These are phyloP conservation scores for Arctium lappa DNA, from an alignment of 129 eudicot genomes.

Conservation along the genomic window DNA sequence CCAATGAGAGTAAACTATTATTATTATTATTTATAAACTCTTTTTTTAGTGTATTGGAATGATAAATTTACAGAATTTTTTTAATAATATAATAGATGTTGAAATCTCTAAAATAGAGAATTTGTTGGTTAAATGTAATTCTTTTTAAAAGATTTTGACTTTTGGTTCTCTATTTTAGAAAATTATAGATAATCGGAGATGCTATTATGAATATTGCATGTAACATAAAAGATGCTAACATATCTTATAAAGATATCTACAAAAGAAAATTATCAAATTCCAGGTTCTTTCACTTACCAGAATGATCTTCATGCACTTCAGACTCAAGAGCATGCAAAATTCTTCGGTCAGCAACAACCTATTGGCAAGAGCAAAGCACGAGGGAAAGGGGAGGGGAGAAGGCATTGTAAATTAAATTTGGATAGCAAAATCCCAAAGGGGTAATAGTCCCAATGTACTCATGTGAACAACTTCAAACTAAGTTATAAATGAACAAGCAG, in stretches of 20 bases:
- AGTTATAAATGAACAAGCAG: conserved; percentile 5
- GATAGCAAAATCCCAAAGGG: neutral
- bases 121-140: too few species aligned
- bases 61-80: too few species aligned
- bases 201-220: neutral
- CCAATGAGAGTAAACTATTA: too few species aligned
- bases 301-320: conserved; percentile 41
- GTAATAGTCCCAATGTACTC: neutral
- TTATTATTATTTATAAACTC: too few species aligned
- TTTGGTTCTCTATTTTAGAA: too few species aligned
- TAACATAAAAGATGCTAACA: neutral
- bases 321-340: conserved; percentile 76
- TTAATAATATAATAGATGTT: too few species aligned
- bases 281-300: conserved; percentile 48
- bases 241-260: neutral
- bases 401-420: neutral
- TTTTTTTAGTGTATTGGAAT: too few species aligned
- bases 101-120: too few species aligned
- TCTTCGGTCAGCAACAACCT: conserved; percentile 31
- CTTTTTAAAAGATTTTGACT: too few species aligned
- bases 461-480: neutral
- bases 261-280: neutral
- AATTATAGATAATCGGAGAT: too few species aligned
- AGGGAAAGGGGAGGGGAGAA: neutral
- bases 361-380: conserved; percentile 5